Evolutionary conservation across 2,329 filamentous ascomycete genomes (phyloP).

Genomic region (Onygenales sp.): DNA sequence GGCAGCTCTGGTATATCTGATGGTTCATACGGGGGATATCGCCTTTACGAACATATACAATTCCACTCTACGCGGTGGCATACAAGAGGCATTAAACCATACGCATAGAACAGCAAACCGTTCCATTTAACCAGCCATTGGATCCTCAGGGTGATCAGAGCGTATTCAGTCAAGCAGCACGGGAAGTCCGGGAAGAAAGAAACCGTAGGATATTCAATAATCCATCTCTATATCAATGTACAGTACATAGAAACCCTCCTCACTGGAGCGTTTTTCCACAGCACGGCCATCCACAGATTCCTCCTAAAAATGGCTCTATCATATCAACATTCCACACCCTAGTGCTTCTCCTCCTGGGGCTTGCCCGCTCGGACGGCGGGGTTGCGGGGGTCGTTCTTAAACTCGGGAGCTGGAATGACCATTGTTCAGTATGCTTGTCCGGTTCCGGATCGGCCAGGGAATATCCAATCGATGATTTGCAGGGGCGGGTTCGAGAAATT

Average conservation of each 20-base stretch:
- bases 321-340: slow-evolving; percentile 11
- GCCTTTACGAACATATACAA: no score
- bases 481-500: slow-evolving; percentile 39
- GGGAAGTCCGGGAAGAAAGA: not conserved
- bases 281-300: not conserved
- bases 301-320: not conserved
- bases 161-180: no score
- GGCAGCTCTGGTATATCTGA: not conserved
- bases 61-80: no score
- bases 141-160: no score
- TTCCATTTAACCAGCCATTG: no score
- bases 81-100: no score
- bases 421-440: not conserved
- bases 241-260: slow-evolving; percentile 2
- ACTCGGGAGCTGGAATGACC: slow-evolving; percentile 64
- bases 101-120: no score
- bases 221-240: slow-evolving; percentile 14
- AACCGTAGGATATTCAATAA: slow-evolving; percentile 3
- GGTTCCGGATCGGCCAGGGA: no score
- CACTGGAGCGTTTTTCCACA: not conserved
- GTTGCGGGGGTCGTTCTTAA: slow-evolving; percentile 94
- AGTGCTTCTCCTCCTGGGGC: slow-evolving; percentile 22
- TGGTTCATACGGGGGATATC: not conserved
- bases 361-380: slow-evolving; percentile 31
- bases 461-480: slow-evolving; percentile 47